phyloP scores from a whole-genome alignment of 495 filamentous ascomycete species.

The Venustampulla echinocandica region DNA sequence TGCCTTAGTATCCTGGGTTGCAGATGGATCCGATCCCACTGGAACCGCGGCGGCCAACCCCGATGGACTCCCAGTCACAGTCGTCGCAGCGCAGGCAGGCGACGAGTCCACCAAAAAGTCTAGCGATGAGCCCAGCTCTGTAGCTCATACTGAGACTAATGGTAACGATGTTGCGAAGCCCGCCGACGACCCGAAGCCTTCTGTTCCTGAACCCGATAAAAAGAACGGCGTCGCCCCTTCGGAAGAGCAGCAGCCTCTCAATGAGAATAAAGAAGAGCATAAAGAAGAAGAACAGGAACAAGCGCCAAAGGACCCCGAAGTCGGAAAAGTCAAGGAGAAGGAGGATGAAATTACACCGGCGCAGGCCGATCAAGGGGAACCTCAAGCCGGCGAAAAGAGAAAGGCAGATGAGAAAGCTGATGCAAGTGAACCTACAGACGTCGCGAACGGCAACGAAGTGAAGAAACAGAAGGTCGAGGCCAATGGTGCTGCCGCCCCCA shows the following conservation, averaged over 20 bases:
- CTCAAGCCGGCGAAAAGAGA: slow-evolving; percentile 17
- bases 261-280: slow-evolving; percentile 28
- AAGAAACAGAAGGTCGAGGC: slow-evolving; percentile 21
- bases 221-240: slow-evolving; percentile 20
- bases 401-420: slow-evolving; percentile 17
- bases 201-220: slow-evolving; percentile 47
- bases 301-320: slow-evolving; percentile 21
- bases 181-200: slow-evolving; percentile 44
- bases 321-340: slow-evolving; percentile 15
- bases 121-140: slow-evolving; percentile 47
- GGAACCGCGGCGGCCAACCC: slow-evolving; percentile 46
- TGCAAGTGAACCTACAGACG: slow-evolving; percentile 1
- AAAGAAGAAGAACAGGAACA: slow-evolving; percentile 28
- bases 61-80: slow-evolving; percentile 45
- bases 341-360: slow-evolving; percentile 3
- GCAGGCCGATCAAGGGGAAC: slow-evolving; percentile 1
- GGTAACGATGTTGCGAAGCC: slow-evolving; percentile 57
- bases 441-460: slow-evolving; percentile 3
- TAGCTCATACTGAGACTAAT: slow-evolving; percentile 42
- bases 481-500: slow-evolving; percentile 12
- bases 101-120: slow-evolving; percentile 56
- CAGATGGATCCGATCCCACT: neutral
- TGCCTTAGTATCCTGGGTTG: neutral
- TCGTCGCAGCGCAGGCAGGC: slow-evolving; percentile 49
- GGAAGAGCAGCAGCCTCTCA: slow-evolving; percentile 22